phyloP scores from a whole-genome alignment of 805 yeast species.

The Kregervanrija delftensis region DNA sequence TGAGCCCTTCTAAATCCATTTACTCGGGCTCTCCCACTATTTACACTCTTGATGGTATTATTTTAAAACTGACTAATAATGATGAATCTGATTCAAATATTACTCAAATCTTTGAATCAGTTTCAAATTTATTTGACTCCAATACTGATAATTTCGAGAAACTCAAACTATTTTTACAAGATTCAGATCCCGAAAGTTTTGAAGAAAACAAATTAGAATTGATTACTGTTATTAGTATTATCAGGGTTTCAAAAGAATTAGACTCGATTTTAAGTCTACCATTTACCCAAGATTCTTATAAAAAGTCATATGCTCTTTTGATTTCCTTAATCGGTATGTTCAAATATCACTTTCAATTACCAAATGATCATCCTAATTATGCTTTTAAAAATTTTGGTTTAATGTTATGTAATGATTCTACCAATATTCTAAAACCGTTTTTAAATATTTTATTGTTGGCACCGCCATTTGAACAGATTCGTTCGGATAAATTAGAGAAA shows the following conservation, averaged over 20 bases:
- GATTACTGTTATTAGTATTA: conserved; percentile 19
- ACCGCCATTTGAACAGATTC: conserved; percentile 12
- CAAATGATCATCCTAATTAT: conserved; percentile 16
- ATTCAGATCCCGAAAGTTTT: not conserved
- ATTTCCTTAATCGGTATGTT: conserved; percentile 15
- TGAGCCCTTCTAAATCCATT: too few species aligned
- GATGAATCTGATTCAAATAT: too few species aligned
- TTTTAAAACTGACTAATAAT: too few species aligned
- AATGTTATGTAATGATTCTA: conserved; percentile 8
- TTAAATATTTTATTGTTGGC: conserved; percentile 9
- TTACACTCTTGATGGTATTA: too few species aligned
- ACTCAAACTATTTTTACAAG: too few species aligned
- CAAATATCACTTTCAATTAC: conserved; percentile 23
- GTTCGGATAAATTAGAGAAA: conserved; percentile 17
- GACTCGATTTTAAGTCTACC: conserved; percentile 7
- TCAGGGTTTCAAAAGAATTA: conserved; percentile 13
- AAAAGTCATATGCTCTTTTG: conserved; percentile 11
- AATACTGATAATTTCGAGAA: too few species aligned
- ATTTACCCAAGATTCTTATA: conserved; percentile 9
- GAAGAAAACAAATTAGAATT: conserved; percentile 20
- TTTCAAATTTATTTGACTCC: too few species aligned
- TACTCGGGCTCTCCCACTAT: too few species aligned
- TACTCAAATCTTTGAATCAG: too few species aligned
- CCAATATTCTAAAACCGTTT: conserved; percentile 10
- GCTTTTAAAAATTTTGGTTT: conserved; percentile 23